Base-by-base conservation (phyloP, 208 protist species). In the Leishmania amazonensis region DNA sequence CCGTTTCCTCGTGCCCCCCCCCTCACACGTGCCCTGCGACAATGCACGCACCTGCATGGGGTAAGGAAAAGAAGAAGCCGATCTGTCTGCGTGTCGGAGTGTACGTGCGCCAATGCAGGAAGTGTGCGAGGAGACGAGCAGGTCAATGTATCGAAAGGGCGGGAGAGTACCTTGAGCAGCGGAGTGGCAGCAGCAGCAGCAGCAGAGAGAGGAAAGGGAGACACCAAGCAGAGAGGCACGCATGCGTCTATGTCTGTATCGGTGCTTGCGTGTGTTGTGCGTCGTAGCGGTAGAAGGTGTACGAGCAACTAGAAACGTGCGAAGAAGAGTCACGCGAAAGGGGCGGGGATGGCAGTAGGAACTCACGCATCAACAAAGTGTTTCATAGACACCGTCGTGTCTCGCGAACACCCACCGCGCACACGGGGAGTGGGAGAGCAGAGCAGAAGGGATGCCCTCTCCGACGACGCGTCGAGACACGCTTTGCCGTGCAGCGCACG, bases 141-240 rank as follows among this genome's bases (percentile, higher is more conserved):
- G 9, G 45, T 21, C 6, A 1, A 15, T 35, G 24, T 54, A 49
- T 15, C 68, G 13, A 49, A 0, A 47, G 40, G 31, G 38, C 8
- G 24, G 51, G 17, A 11, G 21, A 24, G 8, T 28, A 8, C 21
- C 35, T 40, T 24, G 31, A 64, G 51, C 47, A 76, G 47, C 47
- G n/a, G 21, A 76, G 17, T 35, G 51, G 73, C 51, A 45, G 73
- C 73, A 76, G 31, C 73, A 76, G 73, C 51, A 60, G 49, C 49
- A 57, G 49, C 72, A 31, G 31, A 60, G 51, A 58, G 51, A 31
- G 51, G 24, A 11, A 28, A 38, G 53, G 38, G 1, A 45, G 35
- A 38, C 9, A 8, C n/a, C 71, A 35, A 57, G 3, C 19, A 75
- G n/a, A 58, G 3, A 75, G 15, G 24, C 47, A 38, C 28, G 31